Conservation (phyloP, 805 yeast genomes). For the Saccharomyces mikatae region DNA sequence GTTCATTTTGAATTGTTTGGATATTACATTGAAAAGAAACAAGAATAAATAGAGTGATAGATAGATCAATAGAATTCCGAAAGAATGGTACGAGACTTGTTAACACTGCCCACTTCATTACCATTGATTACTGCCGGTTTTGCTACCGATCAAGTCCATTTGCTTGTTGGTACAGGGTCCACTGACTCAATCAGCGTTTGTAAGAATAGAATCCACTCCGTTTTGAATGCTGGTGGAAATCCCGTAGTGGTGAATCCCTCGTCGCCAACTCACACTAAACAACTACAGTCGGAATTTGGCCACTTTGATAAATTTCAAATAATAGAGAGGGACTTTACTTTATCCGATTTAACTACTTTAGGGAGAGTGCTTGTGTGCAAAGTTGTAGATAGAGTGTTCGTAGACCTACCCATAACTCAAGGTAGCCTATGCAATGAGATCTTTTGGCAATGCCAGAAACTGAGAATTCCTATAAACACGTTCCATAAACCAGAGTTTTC, state of each 20-base stretch:
- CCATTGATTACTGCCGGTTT: slow-evolving; percentile 37
- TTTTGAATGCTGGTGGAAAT: slow-evolving; percentile 47
- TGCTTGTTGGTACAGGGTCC: slow-evolving; percentile 44
- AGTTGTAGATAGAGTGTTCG: slow-evolving; percentile 72
- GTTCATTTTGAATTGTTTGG: background rate
- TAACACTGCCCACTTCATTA: slow-evolving; percentile 1
- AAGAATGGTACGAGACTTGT: background rate
- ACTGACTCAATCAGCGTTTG: slow-evolving; percentile 8
- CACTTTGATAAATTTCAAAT: slow-evolving; percentile 25
- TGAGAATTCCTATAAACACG: slow-evolving; percentile 77
- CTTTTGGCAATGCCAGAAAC: slow-evolving; percentile 42
- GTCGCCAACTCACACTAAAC: slow-evolving; percentile 13
- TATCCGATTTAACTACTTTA: slow-evolving; percentile 40
- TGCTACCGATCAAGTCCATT: slow-evolving; percentile 45
- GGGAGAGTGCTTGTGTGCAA: slow-evolving; percentile 58
- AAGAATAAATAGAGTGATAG: background rate
- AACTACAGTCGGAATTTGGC: slow-evolving; percentile 18
- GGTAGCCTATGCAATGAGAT: slow-evolving; percentile 34
- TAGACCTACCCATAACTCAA: slow-evolving; percentile 36
- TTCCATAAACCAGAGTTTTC: slow-evolving; percentile 65
- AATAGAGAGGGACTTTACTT: slow-evolving; percentile 31
- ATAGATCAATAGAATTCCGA: background rate
- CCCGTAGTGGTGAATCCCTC: slow-evolving; percentile 41
- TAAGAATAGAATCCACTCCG: slow-evolving; percentile 38
- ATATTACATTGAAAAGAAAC: background rate